Percentiles rank a stretch among this genome's conserved stretches.
Evolutionary conservation across 2,329 filamentous ascomycete species (phyloP).

Genomic region (Epichloe gansuensis): DNA sequence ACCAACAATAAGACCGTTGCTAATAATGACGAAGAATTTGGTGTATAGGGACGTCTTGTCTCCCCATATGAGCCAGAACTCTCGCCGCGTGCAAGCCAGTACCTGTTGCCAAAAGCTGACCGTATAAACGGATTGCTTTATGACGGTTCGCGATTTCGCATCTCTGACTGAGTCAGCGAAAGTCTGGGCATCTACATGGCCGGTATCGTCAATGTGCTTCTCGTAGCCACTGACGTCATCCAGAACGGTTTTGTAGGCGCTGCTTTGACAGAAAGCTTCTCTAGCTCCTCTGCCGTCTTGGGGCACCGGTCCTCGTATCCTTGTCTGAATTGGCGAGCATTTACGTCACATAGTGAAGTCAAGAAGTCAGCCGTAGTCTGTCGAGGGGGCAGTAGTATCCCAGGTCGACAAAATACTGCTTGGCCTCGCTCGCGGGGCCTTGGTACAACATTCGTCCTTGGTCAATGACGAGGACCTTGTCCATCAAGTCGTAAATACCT

Average conservation of each 20-base stretch:
- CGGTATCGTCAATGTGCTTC: conserved; percentile 59
- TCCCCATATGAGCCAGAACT: conserved; percentile 67
- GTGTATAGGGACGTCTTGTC: conserved; percentile 66
- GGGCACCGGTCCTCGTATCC: conserved; percentile 27
- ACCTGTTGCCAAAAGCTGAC: conserved; percentile 65
- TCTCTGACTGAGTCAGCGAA: conserved; percentile 52
- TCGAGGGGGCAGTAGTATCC: conserved; percentile 42
- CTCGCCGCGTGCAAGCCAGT: conserved; percentile 53
- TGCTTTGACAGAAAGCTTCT: conserved; percentile 27
- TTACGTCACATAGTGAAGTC: conserved; percentile 28
- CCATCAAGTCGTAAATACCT: conserved; percentile 36
- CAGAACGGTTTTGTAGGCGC: conserved; percentile 31
- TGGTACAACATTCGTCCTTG: conserved; percentile 58
- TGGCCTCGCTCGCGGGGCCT: conserved; percentile 44
- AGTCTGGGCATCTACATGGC: conserved; percentile 51
- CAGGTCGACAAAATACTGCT: conserved; percentile 47
- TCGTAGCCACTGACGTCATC: conserved; percentile 48
- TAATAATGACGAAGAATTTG: conserved; percentile 67
- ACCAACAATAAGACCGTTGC: conserved; percentile 62
- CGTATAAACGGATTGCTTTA: conserved; percentile 42
- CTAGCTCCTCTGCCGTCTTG: conserved; percentile 32
- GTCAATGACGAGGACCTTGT: conserved; percentile 51
- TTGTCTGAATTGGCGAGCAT: conserved; percentile 1
- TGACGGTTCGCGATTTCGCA: conserved; percentile 41
- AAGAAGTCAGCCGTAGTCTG: conserved; percentile 53